phyloP scores from a whole-genome alignment of 805 yeast species.

The Schwanniomyces occidentalis region DNA sequence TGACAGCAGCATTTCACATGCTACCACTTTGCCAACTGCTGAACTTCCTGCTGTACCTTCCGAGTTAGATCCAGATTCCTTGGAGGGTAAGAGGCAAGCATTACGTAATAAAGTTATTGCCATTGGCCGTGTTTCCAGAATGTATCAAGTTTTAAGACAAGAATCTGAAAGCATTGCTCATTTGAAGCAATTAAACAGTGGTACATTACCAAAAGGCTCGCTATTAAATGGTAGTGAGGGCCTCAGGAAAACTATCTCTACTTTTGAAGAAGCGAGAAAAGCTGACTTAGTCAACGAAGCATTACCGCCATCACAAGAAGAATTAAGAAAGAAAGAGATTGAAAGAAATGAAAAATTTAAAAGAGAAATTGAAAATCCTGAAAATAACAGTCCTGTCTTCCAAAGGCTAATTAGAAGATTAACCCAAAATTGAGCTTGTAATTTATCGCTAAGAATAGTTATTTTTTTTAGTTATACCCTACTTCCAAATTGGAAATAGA shows the following conservation, averaged over 20 bases:
- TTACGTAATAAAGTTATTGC: constrained; percentile 88
- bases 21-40: constrained; percentile 1
- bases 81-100: constrained; percentile 46
- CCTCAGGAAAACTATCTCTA: constrained; percentile 61
- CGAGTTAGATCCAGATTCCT: constrained; percentile 16
- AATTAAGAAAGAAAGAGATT: constrained; percentile 45
- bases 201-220: constrained; percentile 84
- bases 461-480: no score
- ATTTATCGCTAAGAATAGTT: no score
- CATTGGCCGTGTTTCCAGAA: constrained; percentile 91
- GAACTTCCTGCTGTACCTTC: constrained; percentile 12
- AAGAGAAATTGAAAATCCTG: constrained; percentile 31
- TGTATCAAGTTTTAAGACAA: constrained; percentile 85
- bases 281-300: constrained; percentile 85
- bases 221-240: constrained; percentile 82
- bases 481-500: no score
- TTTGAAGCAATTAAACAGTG: constrained; percentile 70
- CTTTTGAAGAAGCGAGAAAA: constrained; percentile 80
- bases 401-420: constrained; percentile 40
- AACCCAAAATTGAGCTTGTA: no score
- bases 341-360: constrained; percentile 47
- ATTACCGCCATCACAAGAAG: constrained; percentile 77
- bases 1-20: constrained; percentile 14
- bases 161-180: constrained; percentile 85
- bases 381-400: constrained; percentile 35